Percentiles rank a stretch among this genome's conserved stretches.
These are phyloP conservation scores for Yarrowia sp. DNA, from an alignment of 805 yeast genomes.

Conservation along the genomic window DNA sequence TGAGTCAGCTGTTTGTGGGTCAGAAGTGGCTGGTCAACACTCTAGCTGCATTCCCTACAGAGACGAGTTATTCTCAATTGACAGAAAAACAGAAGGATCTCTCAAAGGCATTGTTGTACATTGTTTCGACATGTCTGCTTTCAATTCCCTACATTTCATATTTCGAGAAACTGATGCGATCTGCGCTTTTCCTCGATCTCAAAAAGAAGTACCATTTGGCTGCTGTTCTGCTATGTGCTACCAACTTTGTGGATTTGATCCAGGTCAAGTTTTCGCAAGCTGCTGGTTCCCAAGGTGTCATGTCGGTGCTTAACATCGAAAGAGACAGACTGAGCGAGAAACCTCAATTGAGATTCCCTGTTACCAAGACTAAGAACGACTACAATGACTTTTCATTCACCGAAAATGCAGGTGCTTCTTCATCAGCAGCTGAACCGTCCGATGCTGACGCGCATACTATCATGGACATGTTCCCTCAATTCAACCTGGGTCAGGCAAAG, in stretches of 20 bases:
- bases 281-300: slow-evolving; percentile 6
- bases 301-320: slow-evolving; percentile 17
- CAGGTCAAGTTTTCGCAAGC: slow-evolving; percentile 7
- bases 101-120: slow-evolving; percentile 8
- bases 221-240: slow-evolving; percentile 8
- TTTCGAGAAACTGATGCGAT: slow-evolving; percentile 29
- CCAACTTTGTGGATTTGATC: slow-evolving; percentile 30
- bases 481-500: slow-evolving; percentile 58
- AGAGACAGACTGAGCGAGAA: slow-evolving; percentile 20
- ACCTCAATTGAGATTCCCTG: slow-evolving; percentile 20
- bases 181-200: slow-evolving; percentile 33
- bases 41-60: slow-evolving; percentile 14
- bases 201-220: slow-evolving; percentile 35
- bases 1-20: slow-evolving; percentile 33
- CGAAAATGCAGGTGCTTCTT: background rate
- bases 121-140: slow-evolving; percentile 29
- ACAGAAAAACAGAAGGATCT: slow-evolving; percentile 13
- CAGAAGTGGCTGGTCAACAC: slow-evolving; percentile 35
- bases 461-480: slow-evolving; percentile 71
- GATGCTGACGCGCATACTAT: slow-evolving; percentile 51
- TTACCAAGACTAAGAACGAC: background rate
- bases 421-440: slow-evolving; percentile 16
- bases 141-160: slow-evolving; percentile 17
- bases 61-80: slow-evolving; percentile 14
- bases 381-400: background rate